A percentile compares a stretch with the other conserved stretches of the same genome.
These are phyloP conservation scores for Pyracantha coccinea DNA, from an alignment of 331 rosid species.

Conservation along the genomic window DNA sequence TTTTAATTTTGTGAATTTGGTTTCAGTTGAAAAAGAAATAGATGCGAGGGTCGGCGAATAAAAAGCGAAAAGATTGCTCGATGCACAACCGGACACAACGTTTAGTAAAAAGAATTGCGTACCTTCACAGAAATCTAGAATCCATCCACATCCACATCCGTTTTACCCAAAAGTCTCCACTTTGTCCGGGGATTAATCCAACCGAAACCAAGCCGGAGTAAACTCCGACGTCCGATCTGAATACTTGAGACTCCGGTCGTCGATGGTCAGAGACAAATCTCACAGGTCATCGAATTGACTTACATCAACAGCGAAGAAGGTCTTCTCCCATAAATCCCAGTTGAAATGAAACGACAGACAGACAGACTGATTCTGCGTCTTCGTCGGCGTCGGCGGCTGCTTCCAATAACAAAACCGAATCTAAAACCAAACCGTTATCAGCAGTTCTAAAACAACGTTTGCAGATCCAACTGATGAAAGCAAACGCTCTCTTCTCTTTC, in stretches of 20 bases:
- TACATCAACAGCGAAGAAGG: background rate
- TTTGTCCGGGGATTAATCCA: background rate
- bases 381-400: background rate
- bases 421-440: slow-evolving; percentile 1
- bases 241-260: background rate
- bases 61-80: background rate
- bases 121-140: slow-evolving; percentile 15
- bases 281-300: background rate
- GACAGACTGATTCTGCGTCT: background rate
- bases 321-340: background rate
- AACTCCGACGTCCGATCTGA: slow-evolving; percentile 6
- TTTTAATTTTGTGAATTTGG: background rate
- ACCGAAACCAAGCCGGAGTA: background rate
- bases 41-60: background rate
- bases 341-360: background rate
- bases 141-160: background rate
- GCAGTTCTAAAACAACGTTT: background rate
- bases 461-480: background rate
- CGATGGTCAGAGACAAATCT: background rate
- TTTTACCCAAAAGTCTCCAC: background rate
- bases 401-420: background rate
- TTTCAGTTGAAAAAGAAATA: background rate
- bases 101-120: background rate
- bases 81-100: background rate
- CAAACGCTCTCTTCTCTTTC: background rate